These are phyloP conservation scores for Pichia sp. DNA, from an alignment of 1,139 yeast species.

Conservation along the genomic window DNA sequence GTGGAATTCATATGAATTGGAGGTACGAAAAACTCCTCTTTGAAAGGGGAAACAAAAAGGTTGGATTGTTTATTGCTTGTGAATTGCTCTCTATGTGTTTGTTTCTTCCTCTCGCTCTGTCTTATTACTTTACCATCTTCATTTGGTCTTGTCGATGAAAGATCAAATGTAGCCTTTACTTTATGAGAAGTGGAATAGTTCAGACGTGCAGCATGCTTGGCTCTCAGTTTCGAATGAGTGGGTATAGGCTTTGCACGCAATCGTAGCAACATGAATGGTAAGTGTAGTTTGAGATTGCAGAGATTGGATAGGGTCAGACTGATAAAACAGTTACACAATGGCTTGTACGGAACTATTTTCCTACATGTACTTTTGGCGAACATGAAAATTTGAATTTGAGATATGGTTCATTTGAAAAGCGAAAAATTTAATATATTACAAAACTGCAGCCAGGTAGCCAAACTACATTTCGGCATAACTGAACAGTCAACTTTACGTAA, in stretches of 20 bases:
- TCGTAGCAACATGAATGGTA: not conserved
- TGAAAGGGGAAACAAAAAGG: not conserved
- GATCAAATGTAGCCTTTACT: not conserved
- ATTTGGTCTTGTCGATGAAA: not conserved
- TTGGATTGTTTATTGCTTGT: not conserved
- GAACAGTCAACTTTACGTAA: no score
- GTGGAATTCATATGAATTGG: not conserved
- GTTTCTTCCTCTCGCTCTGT: not conserved
- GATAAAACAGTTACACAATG: no score
- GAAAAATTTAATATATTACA: not conserved
- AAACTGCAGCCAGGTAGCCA: not conserved
- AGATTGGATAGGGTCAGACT: no score
- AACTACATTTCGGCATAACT: no score
- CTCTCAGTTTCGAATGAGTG: not conserved
- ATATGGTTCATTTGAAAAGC: not conserved
- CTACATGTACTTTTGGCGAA: not conserved
- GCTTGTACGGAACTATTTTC: no score
- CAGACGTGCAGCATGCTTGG: not conserved
- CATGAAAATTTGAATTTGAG: not conserved
- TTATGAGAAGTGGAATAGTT: not conserved
- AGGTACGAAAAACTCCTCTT: slow-evolving; percentile 1
- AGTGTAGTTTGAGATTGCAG: no score
- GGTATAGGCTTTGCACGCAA: not conserved
- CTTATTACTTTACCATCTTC: not conserved
- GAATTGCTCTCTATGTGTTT: not conserved